These are phyloP conservation scores for Cryptococcus sp. DNA, from an alignment of 1,284 basidiomycete genomes.

Conservation along the genomic window DNA sequence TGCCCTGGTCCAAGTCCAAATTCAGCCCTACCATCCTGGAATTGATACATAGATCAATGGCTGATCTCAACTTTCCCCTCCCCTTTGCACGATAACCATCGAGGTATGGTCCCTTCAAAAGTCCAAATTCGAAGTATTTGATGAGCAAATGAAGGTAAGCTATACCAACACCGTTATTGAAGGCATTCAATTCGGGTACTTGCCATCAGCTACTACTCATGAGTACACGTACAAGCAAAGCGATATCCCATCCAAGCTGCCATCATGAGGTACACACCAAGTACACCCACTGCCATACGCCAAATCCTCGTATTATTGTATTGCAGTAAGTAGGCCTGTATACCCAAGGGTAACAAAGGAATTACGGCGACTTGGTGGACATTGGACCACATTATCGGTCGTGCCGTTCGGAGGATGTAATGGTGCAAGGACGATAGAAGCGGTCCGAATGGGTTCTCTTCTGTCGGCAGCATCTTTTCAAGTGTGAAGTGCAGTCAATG, in stretches of 20 bases:
- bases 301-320: conserved; percentile 14
- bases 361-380: conserved; percentile 15
- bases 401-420: conserved; percentile 17
- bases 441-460: neutral
- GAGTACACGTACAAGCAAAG: conserved; percentile 22
- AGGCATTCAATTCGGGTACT: conserved; percentile 23
- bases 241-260: conserved; percentile 21
- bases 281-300: conserved; percentile 17
- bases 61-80: conserved; percentile 13
- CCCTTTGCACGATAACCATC: conserved; percentile 31
- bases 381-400: conserved; percentile 17
- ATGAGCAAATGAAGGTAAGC: conserved; percentile 25
- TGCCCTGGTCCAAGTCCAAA: conserved; percentile 8
- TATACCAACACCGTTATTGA: conserved; percentile 32
- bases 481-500: no score
- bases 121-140: conserved; percentile 34
- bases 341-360: conserved; percentile 21
- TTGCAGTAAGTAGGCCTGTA: conserved; percentile 29
- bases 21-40: conserved; percentile 35
- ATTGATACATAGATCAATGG: conserved; percentile 31
- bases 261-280: conserved; percentile 18
- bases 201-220: neutral
- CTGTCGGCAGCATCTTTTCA: neutral
- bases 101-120: conserved; percentile 21
- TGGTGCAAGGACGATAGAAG: conserved; percentile 23